phyloP scores from a whole-genome alignment of 805 yeast genomes.

The Clavispora vitiphila region DNA sequence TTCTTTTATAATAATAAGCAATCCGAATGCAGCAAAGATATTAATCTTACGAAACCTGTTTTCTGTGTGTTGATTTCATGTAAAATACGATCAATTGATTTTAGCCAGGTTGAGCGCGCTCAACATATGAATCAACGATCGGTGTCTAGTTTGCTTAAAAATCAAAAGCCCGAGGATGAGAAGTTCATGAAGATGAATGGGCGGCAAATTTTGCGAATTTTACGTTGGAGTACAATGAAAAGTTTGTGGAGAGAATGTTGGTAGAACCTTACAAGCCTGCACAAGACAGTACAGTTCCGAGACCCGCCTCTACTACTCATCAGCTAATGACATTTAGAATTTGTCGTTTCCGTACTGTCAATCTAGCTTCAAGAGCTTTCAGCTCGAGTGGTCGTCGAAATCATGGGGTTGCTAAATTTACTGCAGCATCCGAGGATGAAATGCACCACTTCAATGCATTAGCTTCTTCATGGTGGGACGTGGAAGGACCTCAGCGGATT shows the following conservation, averaged over 20 bases:
- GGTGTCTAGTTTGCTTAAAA: too few species aligned
- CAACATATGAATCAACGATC: too few species aligned
- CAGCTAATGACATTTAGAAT: background rate
- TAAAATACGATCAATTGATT: too few species aligned
- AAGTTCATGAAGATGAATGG: too few species aligned
- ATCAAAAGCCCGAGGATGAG: too few species aligned
- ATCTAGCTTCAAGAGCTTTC: background rate
- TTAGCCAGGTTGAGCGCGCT: too few species aligned
- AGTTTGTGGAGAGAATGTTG: background rate
- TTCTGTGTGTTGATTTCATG: too few species aligned
- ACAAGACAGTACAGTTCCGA: background rate
- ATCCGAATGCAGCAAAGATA: too few species aligned
- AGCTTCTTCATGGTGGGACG: conserved; percentile 99
- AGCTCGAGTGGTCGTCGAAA: background rate
- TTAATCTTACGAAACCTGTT: too few species aligned
- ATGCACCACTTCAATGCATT: conserved; percentile 75
- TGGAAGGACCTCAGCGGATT: conserved; percentile 86
- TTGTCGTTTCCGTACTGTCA: background rate
- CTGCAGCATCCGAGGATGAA: conserved; percentile 56
- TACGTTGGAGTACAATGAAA: background rate
- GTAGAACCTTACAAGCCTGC: background rate
- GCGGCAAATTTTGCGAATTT: too few species aligned
- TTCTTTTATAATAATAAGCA: too few species aligned
- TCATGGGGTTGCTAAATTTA: conserved; percentile 12
- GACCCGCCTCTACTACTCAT: too few species aligned